phyloP scores from a whole-genome alignment of 2,329 filamentous ascomycete genomes.

The Colletotrichum camelliae region DNA sequence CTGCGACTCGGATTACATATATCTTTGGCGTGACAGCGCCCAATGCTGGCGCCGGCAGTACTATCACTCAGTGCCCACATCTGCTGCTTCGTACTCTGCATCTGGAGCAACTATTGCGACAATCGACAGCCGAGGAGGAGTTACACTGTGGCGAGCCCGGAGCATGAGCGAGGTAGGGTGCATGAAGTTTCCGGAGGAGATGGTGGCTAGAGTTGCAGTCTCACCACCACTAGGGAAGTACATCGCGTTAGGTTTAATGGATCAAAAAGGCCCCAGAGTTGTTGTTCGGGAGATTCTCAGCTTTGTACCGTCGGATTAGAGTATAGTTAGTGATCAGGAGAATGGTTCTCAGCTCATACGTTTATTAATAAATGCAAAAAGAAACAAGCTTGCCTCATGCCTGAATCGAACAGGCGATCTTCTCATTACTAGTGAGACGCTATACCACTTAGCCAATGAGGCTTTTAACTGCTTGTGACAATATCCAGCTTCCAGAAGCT shows the following conservation, averaged over 20 bases:
- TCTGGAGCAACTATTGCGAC: neutral
- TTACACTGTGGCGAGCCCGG: neutral
- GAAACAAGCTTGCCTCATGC: neutral
- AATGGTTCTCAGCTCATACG: neutral
- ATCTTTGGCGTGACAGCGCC: neutral
- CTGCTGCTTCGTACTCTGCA: neutral
- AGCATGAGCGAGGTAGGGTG: neutral
- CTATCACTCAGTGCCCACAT: neutral
- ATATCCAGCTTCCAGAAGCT: rapidly evolving
- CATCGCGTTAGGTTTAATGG: neutral
- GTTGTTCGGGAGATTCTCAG: neutral
- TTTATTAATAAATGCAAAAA: neutral
- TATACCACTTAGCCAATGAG: conserved; percentile 8
- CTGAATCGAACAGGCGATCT: conserved; percentile 9
- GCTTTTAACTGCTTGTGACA: neutral
- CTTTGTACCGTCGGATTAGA: neutral
- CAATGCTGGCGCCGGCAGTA: neutral
- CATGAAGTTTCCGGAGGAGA: neutral
- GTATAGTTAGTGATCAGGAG: neutral
- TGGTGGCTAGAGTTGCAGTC: neutral
- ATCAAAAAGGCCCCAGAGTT: neutral
- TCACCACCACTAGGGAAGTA: neutral
- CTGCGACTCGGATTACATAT: neutral
- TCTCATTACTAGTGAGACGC: conserved; percentile 10
- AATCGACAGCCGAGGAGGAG: neutral